Evolutionary conservation across 352 stramenopile genomes (phyloP).

Genomic region (Globisporangium irregulare): DNA sequence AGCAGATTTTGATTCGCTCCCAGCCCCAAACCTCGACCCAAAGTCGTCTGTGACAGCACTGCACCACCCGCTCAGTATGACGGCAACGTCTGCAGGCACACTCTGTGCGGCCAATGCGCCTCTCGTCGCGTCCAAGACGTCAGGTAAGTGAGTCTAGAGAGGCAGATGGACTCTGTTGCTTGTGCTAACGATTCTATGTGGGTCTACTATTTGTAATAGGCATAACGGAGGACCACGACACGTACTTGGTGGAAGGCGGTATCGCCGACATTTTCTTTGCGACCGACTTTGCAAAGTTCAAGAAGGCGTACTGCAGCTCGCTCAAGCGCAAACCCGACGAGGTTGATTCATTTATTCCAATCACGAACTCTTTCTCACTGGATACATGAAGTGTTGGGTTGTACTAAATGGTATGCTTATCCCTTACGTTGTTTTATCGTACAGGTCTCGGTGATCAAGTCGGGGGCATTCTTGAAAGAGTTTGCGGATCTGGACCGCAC

Average conservation of each 20-base stretch:
- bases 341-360: not conserved
- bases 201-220: constrained; percentile 23
- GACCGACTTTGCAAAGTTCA: constrained; percentile 82
- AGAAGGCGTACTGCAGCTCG: constrained; percentile 76
- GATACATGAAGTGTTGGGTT: not conserved
- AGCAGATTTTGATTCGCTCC: constrained; percentile 87
- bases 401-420: not conserved
- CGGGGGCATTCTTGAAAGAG: constrained; percentile 68
- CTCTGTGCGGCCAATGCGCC: constrained; percentile 82
- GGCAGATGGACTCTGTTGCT: not conserved
- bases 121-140: constrained; percentile 84
- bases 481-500: constrained; percentile 78
- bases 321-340: constrained; percentile 51
- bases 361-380: not conserved
- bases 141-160: constrained; percentile 23
- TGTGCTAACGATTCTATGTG: not conserved
- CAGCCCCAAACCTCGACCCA: constrained; percentile 57
- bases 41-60: constrained; percentile 49
- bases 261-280: constrained; percentile 91
- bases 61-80: constrained; percentile 61
- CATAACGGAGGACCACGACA: constrained; percentile 81
- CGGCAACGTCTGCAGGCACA: constrained; percentile 58
- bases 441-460: constrained; percentile 84
- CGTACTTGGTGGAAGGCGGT: constrained; percentile 82
- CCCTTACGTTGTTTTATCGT: not conserved